Percentiles rank a stretch among this genome's conserved stretches.
These are phyloP conservation scores for Gastrodia elata DNA, from an alignment of 106 monocot species.

Conservation along the genomic window DNA sequence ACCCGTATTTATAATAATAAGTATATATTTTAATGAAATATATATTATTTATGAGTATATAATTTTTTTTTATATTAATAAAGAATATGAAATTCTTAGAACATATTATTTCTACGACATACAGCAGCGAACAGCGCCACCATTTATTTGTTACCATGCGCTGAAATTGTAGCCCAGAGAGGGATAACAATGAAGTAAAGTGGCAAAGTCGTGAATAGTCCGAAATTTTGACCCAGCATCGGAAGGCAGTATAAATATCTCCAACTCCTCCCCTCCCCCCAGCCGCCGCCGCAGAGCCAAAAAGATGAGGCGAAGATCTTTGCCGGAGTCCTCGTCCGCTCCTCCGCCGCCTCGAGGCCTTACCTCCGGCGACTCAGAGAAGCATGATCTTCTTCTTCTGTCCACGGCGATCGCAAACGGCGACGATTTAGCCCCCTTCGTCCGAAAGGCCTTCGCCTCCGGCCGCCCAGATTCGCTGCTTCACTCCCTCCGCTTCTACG, in stretches of 20 bases:
- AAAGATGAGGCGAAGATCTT: slow-evolving; percentile 24
- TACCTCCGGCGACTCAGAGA: slow-evolving; percentile 9
- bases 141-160: no score
- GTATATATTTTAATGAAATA: no score
- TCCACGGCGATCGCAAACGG: slow-evolving; percentile 79
- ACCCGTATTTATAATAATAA: no score
- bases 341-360: neutral
- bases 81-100: no score
- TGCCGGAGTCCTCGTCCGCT: slow-evolving; percentile 9
- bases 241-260: neutral
- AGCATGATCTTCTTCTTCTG: slow-evolving; percentile 46
- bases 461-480: slow-evolving; percentile 75
- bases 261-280: neutral
- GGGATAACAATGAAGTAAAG: no score
- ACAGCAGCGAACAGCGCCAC: no score
- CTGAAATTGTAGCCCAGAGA: no score
- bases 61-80: no score
- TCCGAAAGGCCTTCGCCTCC: slow-evolving; percentile 78
- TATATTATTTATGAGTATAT: no score
- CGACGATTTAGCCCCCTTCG: slow-evolving; percentile 89
- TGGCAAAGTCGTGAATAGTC: neutral
- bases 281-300: no score
- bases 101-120: no score
- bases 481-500: slow-evolving; percentile 52
- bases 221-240: neutral